Conservation (phyloP, 176 grass and related monocot genomes). For the Oryza punctata region DNA sequence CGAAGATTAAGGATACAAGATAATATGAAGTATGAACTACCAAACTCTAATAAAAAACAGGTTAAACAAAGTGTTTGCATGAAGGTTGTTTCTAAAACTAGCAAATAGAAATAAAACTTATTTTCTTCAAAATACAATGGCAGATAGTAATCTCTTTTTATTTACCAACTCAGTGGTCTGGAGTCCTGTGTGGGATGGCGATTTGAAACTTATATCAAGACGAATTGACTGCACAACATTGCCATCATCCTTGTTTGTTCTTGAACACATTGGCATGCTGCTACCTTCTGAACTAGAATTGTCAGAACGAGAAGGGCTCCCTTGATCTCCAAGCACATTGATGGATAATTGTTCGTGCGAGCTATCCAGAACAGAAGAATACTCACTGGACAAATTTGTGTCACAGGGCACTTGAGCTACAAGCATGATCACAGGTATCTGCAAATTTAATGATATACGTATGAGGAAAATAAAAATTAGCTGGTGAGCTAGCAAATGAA, state of each 20-base stretch:
- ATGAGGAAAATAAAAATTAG: constrained; percentile 32
- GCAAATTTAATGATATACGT: constrained; percentile 44
- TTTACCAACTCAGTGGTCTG: constrained; percentile 93
- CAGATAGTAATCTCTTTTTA: constrained; percentile 4
- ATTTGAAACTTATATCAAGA: constrained; percentile 99
- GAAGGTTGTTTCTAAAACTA: constrained; percentile 8
- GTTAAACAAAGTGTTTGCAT: constrained; percentile 27
- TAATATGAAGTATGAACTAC: background rate
- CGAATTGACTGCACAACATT: constrained; percentile 72
- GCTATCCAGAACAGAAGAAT: constrained; percentile 69
- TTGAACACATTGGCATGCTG: constrained; percentile 51
- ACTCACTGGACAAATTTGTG: constrained; percentile 72
- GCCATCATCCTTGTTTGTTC: constrained; percentile 56
- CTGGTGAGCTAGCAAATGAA: constrained; percentile 27
- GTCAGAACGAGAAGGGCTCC: constrained; percentile 54
- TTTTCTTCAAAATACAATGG: constrained; percentile 27
- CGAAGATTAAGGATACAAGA: constrained; percentile 1
- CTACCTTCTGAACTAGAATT: constrained; percentile 58
- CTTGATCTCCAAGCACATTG: constrained; percentile 57
- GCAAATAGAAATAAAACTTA: constrained; percentile 1
- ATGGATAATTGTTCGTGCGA: constrained; percentile 54
- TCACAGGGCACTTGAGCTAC: constrained; percentile 84
- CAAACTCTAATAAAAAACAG: constrained; percentile 24
- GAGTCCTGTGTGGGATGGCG: constrained; percentile 90
- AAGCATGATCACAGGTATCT: constrained; percentile 98